Conservation (phyloP, 2,329 filamentous ascomycete genomes). For the Elsinoe arachidis region DNA sequence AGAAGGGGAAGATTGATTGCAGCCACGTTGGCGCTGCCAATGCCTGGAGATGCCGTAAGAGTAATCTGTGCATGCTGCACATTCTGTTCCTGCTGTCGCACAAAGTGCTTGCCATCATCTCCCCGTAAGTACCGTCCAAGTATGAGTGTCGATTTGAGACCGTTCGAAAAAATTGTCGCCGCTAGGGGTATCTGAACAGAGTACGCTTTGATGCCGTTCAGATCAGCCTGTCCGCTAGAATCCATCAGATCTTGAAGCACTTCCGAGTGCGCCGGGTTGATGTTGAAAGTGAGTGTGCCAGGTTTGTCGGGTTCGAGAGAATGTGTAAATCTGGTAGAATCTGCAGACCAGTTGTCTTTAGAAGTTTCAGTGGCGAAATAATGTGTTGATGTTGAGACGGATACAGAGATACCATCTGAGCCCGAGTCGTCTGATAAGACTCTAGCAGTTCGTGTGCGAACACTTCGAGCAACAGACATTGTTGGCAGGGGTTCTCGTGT, state of each 20-base stretch:
- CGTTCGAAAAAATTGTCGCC: constrained; percentile 70
- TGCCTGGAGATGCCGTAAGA: constrained; percentile 17
- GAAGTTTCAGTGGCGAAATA: neutral
- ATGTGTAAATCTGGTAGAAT: constrained; percentile 8
- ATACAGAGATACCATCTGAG: neutral
- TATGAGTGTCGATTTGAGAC: constrained; percentile 49
- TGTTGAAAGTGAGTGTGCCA: constrained; percentile 4
- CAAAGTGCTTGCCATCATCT: constrained; percentile 16
- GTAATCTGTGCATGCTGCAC: constrained; percentile 10
- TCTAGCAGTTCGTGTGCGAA: neutral
- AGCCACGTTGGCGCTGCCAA: constrained; percentile 19
- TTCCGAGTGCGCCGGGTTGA: neutral
- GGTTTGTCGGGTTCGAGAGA: constrained; percentile 8
- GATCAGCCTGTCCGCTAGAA: neutral
- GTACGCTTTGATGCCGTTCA: neutral
- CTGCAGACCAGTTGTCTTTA: constrained; percentile 9
- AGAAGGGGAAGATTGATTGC: constrained; percentile 44
- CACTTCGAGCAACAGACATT: neutral
- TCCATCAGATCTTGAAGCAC: neutral
- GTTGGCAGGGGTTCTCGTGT: neutral
- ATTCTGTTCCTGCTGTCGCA: neutral
- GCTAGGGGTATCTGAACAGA: constrained; percentile 54
- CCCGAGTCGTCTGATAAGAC: neutral
- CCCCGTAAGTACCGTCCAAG: constrained; percentile 21
- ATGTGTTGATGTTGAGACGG: constrained; percentile 1